Base-by-base conservation (phyloP, 2,329 filamentous ascomycete genomes). In the Cryphonectria parasitica region DNA sequence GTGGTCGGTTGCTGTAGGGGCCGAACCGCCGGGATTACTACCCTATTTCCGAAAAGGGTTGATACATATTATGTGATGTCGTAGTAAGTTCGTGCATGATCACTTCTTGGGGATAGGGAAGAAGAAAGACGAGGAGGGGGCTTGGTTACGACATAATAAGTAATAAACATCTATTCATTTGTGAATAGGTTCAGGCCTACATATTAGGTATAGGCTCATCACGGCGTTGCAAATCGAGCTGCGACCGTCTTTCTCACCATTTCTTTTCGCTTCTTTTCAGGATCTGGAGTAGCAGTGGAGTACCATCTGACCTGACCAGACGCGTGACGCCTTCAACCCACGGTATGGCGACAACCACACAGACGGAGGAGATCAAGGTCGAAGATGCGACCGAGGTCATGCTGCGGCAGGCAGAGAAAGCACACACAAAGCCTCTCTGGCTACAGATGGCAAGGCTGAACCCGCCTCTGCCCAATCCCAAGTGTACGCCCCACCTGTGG, bases 401-500 rank as follows among this genome's bases (percentile, higher is more conserved):
- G 36, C 63, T 72, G 28, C 36, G 69, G n/a, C 56, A 62, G 15
- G 71, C 71, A 13, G 71, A 67, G 31, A 41, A 66, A 19, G 65
- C 70, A 36, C 74, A 76, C 52, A 76, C 75, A 5, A 76, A 74
- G 63, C 83, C 83, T 0, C 75, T 86, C 2, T 85, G 83, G 83
- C 76, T 78, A 2, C 81, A 84, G 69, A 85, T 85, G 82, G 73
- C 74, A 13, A 76, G 76, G 39, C 76, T 84, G 36, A 84, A 83
- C 64, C 83, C 84, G 4, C 82, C 83, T 0, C 71, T 77, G 4
- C 84, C 84, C 7, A 82, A 83, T 68, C 84, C 84, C 0, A 79
- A 73, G 28, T 76, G 77, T 19, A 69, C 78, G 2, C 82, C 83
- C 0, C 71, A 77, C 62, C 39, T 79, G 1, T 82, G 80, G 80